phyloP scores from a whole-genome alignment of 2,329 filamentous ascomycete genomes.

The Chaetomiaceae sp. region DNA sequence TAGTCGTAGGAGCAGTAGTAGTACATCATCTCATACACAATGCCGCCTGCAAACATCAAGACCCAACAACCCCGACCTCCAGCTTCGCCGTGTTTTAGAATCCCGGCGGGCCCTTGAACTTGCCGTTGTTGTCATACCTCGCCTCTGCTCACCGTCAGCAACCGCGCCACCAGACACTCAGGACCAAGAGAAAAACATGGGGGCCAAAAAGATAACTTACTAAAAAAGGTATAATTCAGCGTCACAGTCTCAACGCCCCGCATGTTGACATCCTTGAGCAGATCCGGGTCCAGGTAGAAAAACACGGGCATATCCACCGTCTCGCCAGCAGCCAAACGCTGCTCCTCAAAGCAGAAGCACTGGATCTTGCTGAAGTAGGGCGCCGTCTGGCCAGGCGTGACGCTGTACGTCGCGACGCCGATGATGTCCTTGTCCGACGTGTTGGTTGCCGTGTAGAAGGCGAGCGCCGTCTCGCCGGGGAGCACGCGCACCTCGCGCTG shows the following conservation, averaged over 20 bases:
- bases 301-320: slow-evolving; percentile 99
- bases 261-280: slow-evolving; percentile 90
- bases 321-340: slow-evolving; percentile 89
- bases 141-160: slow-evolving; percentile 57
- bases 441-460: slow-evolving; percentile 97
- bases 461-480: slow-evolving; percentile 91
- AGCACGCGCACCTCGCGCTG: slow-evolving; percentile 94
- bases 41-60: too few relatives aligned
- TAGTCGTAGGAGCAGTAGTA: too few relatives aligned
- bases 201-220: slow-evolving; percentile 50
- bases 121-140: slow-evolving; percentile 76
- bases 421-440: slow-evolving; percentile 88
- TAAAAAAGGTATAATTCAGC: slow-evolving; percentile 96
- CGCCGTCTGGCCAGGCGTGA: slow-evolving; percentile 90
- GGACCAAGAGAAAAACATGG: background rate
- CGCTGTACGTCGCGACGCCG: slow-evolving; percentile 94
- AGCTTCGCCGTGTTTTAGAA: background rate
- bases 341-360: slow-evolving; percentile 98
- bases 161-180: background rate
- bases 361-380: slow-evolving; percentile 99
- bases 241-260: slow-evolving; percentile 92
- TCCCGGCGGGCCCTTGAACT: slow-evolving; percentile 43
- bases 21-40: too few relatives aligned
- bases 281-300: slow-evolving; percentile 96
- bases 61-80: background rate